Percentiles rank a stretch among this genome's conserved stretches.
Evolutionary conservation across 1,284 basidiomycete species (phyloP).

Genomic region (Boletellus deceptivus): DNA sequence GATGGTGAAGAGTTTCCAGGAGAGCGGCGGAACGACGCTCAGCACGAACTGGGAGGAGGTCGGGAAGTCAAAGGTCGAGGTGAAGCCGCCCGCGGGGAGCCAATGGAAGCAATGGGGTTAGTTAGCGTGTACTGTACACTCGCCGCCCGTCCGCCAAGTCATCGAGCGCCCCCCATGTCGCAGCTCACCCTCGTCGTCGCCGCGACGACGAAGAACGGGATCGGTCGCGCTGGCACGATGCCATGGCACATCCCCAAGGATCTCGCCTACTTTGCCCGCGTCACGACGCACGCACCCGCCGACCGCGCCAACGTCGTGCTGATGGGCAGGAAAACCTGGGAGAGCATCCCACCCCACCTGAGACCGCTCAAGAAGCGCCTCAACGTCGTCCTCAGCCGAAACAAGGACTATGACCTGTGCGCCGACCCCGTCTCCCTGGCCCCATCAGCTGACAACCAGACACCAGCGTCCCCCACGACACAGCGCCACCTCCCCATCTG

Average conservation of each 20-base stretch:
- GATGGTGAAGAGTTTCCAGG: constrained; percentile 95
- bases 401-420: constrained; percentile 63
- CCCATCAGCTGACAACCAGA: constrained; percentile 2
- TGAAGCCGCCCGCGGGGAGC: constrained; percentile 79
- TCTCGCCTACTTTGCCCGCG: constrained; percentile 90
- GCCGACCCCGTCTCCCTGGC: constrained; percentile 28
- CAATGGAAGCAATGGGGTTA: constrained; percentile 78
- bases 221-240: constrained; percentile 74
- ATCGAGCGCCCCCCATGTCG: constrained; percentile 32
- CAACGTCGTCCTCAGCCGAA: constrained; percentile 83
- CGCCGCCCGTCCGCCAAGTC: no score
- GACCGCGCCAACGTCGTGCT: constrained; percentile 75
- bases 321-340: constrained; percentile 99
- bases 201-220: constrained; percentile 84
- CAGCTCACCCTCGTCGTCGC: constrained; percentile 91
- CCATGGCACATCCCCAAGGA: constrained; percentile 92
- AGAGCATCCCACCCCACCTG: constrained; percentile 90
- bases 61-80: constrained; percentile 60
- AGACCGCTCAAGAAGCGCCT: constrained; percentile 76
- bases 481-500: constrained; percentile 10
- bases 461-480: constrained; percentile 15
- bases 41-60: constrained; percentile 95
- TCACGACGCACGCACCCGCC: constrained; percentile 63
- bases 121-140: constrained; percentile 3
- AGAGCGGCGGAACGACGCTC: constrained; percentile 88